phyloP scores from a whole-genome alignment of 202 grass and related monocot species.

The Dendrocalamus latiflorus region DNA sequence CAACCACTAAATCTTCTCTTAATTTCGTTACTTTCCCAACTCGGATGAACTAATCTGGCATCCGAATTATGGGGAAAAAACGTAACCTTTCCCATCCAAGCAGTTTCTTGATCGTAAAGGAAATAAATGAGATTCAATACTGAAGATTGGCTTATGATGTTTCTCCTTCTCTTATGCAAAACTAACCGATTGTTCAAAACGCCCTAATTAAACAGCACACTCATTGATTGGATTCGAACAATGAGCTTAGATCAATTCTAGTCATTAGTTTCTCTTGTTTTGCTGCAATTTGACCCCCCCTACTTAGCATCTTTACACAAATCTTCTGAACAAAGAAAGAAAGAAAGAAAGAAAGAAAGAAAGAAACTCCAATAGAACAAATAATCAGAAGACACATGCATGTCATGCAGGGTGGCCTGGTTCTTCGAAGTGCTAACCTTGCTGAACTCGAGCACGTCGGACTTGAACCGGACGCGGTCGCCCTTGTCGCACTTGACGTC shows the following conservation, averaged over 20 bases:
- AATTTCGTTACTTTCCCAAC: neutral
- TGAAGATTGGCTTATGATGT: neutral
- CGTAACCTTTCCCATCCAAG: neutral
- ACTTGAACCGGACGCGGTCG: conserved; percentile 73
- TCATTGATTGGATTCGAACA: neutral
- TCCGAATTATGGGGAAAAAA: neutral
- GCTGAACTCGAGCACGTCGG: conserved; percentile 77
- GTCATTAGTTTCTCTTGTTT: neutral
- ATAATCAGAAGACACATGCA: neutral
- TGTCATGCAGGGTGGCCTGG: neutral
- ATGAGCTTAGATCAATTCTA: neutral
- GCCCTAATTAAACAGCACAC: too few relatives aligned
- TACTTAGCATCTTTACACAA: neutral
- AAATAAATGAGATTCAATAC: neutral
- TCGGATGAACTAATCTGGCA: neutral
- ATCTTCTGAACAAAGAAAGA: neutral
- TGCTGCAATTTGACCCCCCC: neutral
- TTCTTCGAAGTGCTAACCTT: conserved; percentile 32
- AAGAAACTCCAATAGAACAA: neutral
- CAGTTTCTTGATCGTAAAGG: neutral
- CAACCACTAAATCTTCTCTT: neutral
- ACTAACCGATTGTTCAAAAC: neutral
- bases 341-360: too few relatives aligned
- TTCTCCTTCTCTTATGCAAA: neutral
- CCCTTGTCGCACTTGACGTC: conserved; percentile 93